These are phyloP conservation scores for Exophiala aquamarina DNA, from an alignment of 2,329 filamentous ascomycete species.

Conservation along the genomic window DNA sequence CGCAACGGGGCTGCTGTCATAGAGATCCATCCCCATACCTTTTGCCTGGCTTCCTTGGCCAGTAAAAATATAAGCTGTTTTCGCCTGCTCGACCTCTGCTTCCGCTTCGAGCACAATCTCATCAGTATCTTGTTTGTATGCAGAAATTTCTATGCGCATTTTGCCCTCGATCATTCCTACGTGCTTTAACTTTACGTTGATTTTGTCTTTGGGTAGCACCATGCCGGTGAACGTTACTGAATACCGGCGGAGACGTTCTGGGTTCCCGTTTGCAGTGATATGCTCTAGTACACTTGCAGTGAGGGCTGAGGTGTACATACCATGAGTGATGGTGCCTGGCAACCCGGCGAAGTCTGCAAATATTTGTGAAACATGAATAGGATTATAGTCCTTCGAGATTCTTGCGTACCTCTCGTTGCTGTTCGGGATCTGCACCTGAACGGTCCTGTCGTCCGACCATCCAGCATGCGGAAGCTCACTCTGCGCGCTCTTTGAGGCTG, in stretches of 20 bases:
- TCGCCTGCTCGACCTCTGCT: constrained; percentile 33
- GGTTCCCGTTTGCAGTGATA: constrained; percentile 18
- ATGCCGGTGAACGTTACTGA: constrained; percentile 36
- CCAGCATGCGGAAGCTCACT: constrained; percentile 14
- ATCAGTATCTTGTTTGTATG: constrained; percentile 30
- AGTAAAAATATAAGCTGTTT: constrained; percentile 41
- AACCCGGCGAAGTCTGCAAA: constrained; percentile 38
- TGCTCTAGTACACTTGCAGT: constrained; percentile 32
- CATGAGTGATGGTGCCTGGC: constrained; percentile 42
- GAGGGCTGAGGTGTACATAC: constrained; percentile 40
- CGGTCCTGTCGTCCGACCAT: not conserved
- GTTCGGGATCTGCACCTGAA: constrained; percentile 16
- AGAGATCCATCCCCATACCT: constrained; percentile 47
- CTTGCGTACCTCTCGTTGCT: constrained; percentile 31
- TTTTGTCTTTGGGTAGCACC: constrained; percentile 36
- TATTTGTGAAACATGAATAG: constrained; percentile 39
- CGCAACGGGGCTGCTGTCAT: constrained; percentile 34
- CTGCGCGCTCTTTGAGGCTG: not conserved
- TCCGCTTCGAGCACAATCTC: constrained; percentile 35
- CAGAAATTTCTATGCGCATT: constrained; percentile 36
- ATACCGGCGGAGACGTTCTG: constrained; percentile 30
- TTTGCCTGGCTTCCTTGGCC: constrained; percentile 43
- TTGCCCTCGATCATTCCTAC: constrained; percentile 36
- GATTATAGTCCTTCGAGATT: constrained; percentile 42
- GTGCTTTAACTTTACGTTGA: constrained; percentile 35